Evolutionary conservation across 2,329 filamentous ascomycete genomes (phyloP), one percentile per base, ranked within the genome.

Genomic region (Ramularia endophylla): DNA sequence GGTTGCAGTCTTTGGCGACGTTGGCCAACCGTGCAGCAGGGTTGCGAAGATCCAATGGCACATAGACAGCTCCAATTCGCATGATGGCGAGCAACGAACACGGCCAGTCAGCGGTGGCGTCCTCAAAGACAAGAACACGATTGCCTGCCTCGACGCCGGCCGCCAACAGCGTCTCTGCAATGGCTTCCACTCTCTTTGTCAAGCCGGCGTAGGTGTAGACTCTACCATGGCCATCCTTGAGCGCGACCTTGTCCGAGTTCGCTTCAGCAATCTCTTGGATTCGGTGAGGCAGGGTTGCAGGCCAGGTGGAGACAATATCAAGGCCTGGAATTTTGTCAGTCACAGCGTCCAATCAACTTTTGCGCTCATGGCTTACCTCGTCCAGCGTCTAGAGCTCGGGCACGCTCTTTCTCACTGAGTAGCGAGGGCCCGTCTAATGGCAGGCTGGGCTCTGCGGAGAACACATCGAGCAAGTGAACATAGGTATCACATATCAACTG

Each of bases 1-100:
- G 22, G 6, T 11, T 6, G 22, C 22, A 25, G 11, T 6, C 6
- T 25, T 25, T 6, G 22, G 22, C 22, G 6, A 25, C 11, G 22
- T 6, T 11, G 6, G 6, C 22, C 6, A 6, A 11, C 11, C 22
- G 22, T 6, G 22, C 22, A 25, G 22, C 6, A 25, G 22, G 22
- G 11, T 6, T 25, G 17, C 39, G 31, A n/a, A 36, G 16, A 19
- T 41, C 39, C 8, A 41, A 18, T 9, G 39, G 39, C 4, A 36
- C 18, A 27, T 41, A 41, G 32, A 36, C 27, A 9, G 19, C 39
- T n/a, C 39, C 34, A 13, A 25, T 6, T 6, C 11, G 22, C 34
- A 22, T 18, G 35, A 38, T 38, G 8, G 41, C 35, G 5, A 43
- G 41, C 36, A 39, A 8, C 3, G 41, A 39, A 39, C 27, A 36